Percentiles rank a stretch among this genome's conserved stretches.
phyloP scores from a whole-genome alignment of 192 early-diverging fungal genomes.

The Pilobolus umbonatus region DNA sequence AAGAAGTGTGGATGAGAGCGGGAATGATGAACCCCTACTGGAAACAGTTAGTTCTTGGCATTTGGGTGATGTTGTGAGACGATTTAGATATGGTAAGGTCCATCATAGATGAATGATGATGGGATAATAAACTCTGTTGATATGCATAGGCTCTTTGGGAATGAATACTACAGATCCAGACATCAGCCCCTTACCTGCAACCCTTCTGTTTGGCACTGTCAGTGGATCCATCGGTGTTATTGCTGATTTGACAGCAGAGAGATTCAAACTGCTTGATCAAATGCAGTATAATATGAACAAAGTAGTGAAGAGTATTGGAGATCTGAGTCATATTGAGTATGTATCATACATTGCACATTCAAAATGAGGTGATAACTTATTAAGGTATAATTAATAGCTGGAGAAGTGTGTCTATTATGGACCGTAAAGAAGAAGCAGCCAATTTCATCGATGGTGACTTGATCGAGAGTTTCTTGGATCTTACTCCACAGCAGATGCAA shows the following conservation, averaged over 20 bases:
- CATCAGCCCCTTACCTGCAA: constrained; percentile 44
- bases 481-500: constrained; percentile 42
- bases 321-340: constrained; percentile 54
- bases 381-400: constrained; percentile 37
- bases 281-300: constrained; percentile 68
- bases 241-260: constrained; percentile 59
- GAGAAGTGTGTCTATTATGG: constrained; percentile 59
- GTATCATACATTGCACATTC: not conserved
- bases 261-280: constrained; percentile 53
- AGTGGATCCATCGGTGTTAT: constrained; percentile 80
- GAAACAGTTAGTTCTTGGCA: constrained; percentile 66
- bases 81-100: constrained; percentile 64
- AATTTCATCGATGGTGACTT: constrained; percentile 92
- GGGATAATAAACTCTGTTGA: not conserved
- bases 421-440: constrained; percentile 39
- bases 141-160: constrained; percentile 63
- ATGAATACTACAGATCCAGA: constrained; percentile 60
- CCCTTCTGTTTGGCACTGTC: constrained; percentile 72
- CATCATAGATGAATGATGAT: not conserved
- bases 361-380: not conserved
- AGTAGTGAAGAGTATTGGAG: constrained; percentile 58
- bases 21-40: constrained; percentile 54
- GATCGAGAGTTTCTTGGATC: constrained; percentile 81
- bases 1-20: constrained; percentile 40
- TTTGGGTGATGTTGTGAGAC: constrained; percentile 79